Base-by-base conservation (phyloP, 2,329 filamentous ascomycete species). In the Paecilomyces sp. region DNA sequence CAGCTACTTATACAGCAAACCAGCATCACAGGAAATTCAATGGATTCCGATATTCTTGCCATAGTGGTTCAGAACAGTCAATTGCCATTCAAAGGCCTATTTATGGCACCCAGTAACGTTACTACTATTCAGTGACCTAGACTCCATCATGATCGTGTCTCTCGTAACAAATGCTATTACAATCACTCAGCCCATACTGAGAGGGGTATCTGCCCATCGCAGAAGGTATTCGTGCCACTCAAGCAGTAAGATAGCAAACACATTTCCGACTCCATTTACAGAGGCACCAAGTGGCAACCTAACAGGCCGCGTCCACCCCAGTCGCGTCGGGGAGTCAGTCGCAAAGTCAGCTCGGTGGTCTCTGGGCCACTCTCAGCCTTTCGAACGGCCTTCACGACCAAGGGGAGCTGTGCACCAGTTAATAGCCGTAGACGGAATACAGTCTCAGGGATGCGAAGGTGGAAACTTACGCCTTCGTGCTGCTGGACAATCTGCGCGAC, bases 221-320 rank as follows among this genome's bases (percentile, higher is more conserved):
- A 18, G 41, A n/a, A 18, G 41, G n/a, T 47, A 15, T 41, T 41
- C 41, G 18, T 18, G 41, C n/a, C 5, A 47, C 18, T 47, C 41
- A 15, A 47, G 3, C 50, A 51, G 53, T 18, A 3, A 57, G 9
- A 18, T 18, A 12, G 30, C 15, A 31, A 22, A 12, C 8, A 33
- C 25, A 7, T 18, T 51, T 54, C 36, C 36, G 13, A 41, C 36
- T 15, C n/a, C 3, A 12, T 36, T 83, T 79, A 96, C 59, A 95
- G 66, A 28, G 91, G 91, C 65, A 96, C 77, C 64, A 97, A 84
- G 77, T 97, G 92, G 74, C 93, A 99, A 58, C 93, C 93, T 68
- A 99, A 78, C 73, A 95, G 79, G 12, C 93, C 94, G 74, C 91
- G 83, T 31, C 94, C 94, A 65, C 93, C 93, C 93, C 94, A 99